Percentiles rank a stretch among this genome's conserved stretches.
These are phyloP conservation scores for Pisolithus sp. DNA, from an alignment of 768 basidiomycete genomes.

Conservation along the genomic window DNA sequence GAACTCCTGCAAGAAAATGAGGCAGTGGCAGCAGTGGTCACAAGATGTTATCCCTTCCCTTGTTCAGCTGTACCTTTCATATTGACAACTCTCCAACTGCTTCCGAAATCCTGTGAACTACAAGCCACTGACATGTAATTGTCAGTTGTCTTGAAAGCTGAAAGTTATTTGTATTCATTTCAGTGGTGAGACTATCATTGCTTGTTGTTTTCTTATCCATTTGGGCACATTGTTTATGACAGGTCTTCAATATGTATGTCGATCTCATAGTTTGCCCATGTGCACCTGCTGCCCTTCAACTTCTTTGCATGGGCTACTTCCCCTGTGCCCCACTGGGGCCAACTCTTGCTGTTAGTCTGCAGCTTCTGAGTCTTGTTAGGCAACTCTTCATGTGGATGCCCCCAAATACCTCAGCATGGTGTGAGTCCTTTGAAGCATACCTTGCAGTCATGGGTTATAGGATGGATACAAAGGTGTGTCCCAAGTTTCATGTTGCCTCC, in stretches of 20 bases:
- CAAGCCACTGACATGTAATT: background rate
- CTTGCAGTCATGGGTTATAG: conserved; percentile 14
- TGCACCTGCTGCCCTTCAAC: conserved; percentile 14
- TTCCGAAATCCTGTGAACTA: background rate
- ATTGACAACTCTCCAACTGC: background rate
- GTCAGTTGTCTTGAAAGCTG: background rate
- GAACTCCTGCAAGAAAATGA: conserved; percentile 1
- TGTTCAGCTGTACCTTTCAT: conserved; percentile 1
- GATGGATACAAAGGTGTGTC: conserved; percentile 11
- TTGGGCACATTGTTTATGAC: background rate
- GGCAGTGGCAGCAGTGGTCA: conserved; percentile 4
- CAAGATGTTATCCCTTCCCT: conserved; percentile 5
- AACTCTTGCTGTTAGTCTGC: conserved; percentile 27
- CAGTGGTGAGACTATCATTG: background rate
- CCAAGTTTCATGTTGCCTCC: too few species aligned
- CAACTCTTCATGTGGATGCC: conserved; percentile 20
- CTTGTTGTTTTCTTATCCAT: background rate
- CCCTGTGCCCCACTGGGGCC: conserved; percentile 25
- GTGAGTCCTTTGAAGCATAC: conserved; percentile 21
- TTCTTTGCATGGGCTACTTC: conserved; percentile 21
- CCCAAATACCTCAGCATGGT: conserved; percentile 24
- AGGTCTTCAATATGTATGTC: background rate
- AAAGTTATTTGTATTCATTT: conserved; percentile 2
- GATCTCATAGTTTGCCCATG: background rate
- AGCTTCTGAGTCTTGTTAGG: conserved; percentile 22